Conservation (phyloP, 176 grass and related monocot genomes). For the Cocos nucifera region DNA sequence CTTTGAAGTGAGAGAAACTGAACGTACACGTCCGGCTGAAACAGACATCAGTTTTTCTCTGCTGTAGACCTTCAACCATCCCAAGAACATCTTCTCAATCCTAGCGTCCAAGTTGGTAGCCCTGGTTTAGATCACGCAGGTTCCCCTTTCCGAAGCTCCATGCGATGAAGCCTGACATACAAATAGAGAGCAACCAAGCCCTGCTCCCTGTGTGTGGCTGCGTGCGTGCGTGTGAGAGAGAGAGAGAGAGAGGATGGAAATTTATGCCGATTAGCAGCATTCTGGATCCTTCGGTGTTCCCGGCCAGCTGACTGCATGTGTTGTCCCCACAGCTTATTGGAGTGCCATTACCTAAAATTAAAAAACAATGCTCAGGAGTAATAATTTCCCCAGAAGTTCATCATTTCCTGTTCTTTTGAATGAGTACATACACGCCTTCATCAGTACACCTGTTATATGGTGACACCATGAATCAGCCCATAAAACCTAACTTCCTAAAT, state of each 20-base stretch:
- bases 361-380: too few relatives aligned
- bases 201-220: conserved; percentile 1
- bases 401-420: too few relatives aligned
- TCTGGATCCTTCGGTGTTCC: conserved; percentile 30
- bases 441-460: too few relatives aligned
- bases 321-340: conserved; percentile 70
- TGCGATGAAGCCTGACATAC: conserved; percentile 37
- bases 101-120: conserved; percentile 61
- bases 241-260: too few relatives aligned
- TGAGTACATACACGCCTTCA: too few relatives aligned
- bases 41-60: conserved; percentile 35
- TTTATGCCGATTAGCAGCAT: conserved; percentile 42
- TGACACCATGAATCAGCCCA: too few relatives aligned
- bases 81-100: conserved; percentile 40
- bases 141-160: conserved; percentile 4
- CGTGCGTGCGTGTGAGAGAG: conserved; percentile 27
- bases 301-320: conserved; percentile 57
- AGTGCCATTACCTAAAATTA: conserved; percentile 37
- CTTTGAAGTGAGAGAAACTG: conserved; percentile 39
- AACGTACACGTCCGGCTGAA: conserved; percentile 73
- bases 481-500: too few relatives aligned
- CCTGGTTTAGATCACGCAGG: conserved; percentile 50
- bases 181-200: conserved; percentile 61
- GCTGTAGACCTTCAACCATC: conserved; percentile 34
- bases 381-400: too few relatives aligned